Evolutionary conservation across 78 protist species (phyloP), one percentile per base, ranked within the genome.

Genomic region (Chrysochromulina parva): DNA sequence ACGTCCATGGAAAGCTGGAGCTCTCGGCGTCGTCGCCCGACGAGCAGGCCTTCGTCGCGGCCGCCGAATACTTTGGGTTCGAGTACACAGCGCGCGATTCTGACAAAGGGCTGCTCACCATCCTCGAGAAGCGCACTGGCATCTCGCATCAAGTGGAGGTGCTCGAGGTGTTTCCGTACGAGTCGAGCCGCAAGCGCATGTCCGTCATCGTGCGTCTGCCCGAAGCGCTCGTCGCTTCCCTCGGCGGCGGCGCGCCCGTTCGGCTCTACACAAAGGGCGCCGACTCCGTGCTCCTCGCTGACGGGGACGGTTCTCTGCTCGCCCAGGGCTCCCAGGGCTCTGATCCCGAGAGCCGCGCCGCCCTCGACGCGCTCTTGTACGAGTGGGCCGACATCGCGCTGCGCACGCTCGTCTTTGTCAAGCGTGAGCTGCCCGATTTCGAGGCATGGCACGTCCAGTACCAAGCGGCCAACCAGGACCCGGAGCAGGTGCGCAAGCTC

Each of bases 171-270:
- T 92, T 96, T 66, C 97, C 95, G 50, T 96, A 96, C 90, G 86
- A 69, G 17, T 94, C 96, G 24, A 95, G 91, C 57, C 96, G 99
- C 50, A 97, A 96, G 96, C 94, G 98, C 78, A 97, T 97, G 98
- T 92, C 98, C 4, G 89, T 96, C 53, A 28, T 98, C 58, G 90
- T 94, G 66, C 88, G 95, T 48, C 7, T 3, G 71, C 71, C 71
- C 10, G n/a, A 9, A 65, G 71, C 14, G 16, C 71, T 65, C 28
- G 24, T 65, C 28, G 14, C 9, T 54, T 93, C 96, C 67, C 66
- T 90, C 53, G 97, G 96, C 52, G 38, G 22, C 22, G 28, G 10
- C 78, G 47, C 10, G 22, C 62, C 62, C 24, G 62, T 58, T 7
- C 62, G 62, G 7, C 65, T 97, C 7, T 95, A 86, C 85, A n/a